Percentiles rank a stretch among this genome's conserved stretches.
These are phyloP conservation scores for Ophiocordyceps camponoti-rufipedis DNA, from an alignment of 2,329 filamentous ascomycete genomes.

Conservation along the genomic window DNA sequence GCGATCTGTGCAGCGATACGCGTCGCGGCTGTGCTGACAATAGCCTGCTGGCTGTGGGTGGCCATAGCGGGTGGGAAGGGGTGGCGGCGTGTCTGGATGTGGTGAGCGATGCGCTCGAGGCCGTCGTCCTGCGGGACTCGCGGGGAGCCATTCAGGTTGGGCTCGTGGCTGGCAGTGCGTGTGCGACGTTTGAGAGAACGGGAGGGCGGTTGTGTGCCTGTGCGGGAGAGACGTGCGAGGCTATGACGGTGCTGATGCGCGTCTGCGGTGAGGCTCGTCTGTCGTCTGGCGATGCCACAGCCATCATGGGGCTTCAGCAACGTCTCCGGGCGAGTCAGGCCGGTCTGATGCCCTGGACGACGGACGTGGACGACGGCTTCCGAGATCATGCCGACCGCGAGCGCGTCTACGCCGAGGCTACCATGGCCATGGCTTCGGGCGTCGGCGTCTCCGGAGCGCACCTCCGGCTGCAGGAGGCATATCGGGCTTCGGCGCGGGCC, in stretches of 20 bases:
- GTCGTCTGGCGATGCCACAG: not conserved
- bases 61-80: not conserved
- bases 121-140: not conserved
- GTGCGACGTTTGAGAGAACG: not conserved
- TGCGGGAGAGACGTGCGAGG: not conserved
- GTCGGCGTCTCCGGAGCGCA: not conserved
- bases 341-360: not conserved
- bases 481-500: not conserved
- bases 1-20: not conserved
- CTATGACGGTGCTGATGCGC: not conserved
- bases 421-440: not conserved
- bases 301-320: not conserved
- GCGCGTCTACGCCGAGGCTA: not conserved
- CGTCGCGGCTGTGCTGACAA: not conserved
- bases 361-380: not conserved
- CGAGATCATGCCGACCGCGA: not conserved
- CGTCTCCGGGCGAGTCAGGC: not conserved
- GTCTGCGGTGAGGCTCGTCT: not conserved
- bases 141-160: not conserved
- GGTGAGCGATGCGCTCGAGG: not conserved
- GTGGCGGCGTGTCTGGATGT: not conserved
- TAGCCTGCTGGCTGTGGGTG: not conserved
- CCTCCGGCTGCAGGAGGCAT: not conserved
- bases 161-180: not conserved
- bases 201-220: not conserved